phyloP scores from a whole-genome alignment of 306 rosid genomes.

The Lupinus albus region DNA sequence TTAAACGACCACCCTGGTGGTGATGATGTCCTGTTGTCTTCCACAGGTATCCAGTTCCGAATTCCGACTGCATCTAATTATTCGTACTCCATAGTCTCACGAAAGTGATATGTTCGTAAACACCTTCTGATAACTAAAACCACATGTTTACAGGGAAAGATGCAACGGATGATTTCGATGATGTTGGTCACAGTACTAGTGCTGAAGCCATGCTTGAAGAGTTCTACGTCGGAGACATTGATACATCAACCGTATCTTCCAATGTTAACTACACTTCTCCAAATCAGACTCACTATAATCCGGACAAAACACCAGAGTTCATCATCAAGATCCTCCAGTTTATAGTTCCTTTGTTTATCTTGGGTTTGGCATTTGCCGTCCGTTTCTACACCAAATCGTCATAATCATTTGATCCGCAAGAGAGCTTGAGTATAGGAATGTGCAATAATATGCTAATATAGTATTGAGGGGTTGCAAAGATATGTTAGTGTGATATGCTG shows the following conservation, averaged over 20 bases:
- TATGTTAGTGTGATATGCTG: slow-evolving; percentile 34
- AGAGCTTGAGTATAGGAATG: too few relatives aligned
- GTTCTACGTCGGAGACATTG: slow-evolving; percentile 76
- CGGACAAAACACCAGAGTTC: slow-evolving; percentile 71
- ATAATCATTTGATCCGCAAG: slow-evolving; percentile 20
- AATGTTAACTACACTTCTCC: slow-evolving; percentile 69
- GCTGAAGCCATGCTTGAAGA: slow-evolving; percentile 89
- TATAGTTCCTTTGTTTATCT: slow-evolving; percentile 74
- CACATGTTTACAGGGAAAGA: slow-evolving; percentile 73
- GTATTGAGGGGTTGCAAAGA: slow-evolving; percentile 34
- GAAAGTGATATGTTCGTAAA: slow-evolving; percentile 10
- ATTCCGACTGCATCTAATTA: not conserved
- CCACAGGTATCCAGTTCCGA: slow-evolving; percentile 70
- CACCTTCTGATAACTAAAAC: slow-evolving; percentile 14
- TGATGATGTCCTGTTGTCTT: slow-evolving; percentile 76
- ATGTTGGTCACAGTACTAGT: slow-evolving; percentile 79
- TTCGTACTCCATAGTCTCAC: slow-evolving; percentile 23
- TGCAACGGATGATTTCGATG: slow-evolving; percentile 81
- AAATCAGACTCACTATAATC: slow-evolving; percentile 72
- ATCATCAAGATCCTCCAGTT: slow-evolving; percentile 76
- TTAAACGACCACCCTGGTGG: slow-evolving; percentile 99
- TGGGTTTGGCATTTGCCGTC: slow-evolving; percentile 73
- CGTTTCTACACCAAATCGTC: slow-evolving; percentile 70
- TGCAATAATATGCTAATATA: slow-evolving; percentile 38
- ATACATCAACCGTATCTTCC: slow-evolving; percentile 59